Evolutionary conservation across 805 yeast genomes (phyloP).

Genomic region (Phaffomyces antillensis): DNA sequence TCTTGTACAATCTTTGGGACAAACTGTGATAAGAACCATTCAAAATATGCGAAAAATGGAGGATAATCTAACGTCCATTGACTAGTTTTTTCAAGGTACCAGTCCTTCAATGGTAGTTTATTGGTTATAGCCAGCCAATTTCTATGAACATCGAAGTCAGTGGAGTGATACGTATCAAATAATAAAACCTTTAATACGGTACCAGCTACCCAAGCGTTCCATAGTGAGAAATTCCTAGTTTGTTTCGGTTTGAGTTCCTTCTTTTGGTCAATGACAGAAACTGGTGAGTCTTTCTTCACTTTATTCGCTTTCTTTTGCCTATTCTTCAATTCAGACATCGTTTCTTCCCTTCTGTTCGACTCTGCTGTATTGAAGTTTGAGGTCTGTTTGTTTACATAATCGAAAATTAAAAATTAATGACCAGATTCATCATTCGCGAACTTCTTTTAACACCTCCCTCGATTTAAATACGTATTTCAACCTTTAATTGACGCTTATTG

Average conservation of each 20-base stretch:
- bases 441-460: background rate
- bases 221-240: conserved; percentile 38
- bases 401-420: too few species aligned
- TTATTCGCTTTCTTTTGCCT: background rate
- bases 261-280: background rate
- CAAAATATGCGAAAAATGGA: conserved; percentile 95
- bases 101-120: conserved; percentile 60
- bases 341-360: too few species aligned
- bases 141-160: conserved; percentile 96
- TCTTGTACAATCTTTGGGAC: conserved; percentile 55
- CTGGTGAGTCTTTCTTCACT: background rate
- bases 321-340: background rate
- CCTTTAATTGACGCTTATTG: background rate
- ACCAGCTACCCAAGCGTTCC: conserved; percentile 63
- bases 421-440: background rate
- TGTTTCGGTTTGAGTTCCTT: background rate
- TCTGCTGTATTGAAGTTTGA: too few species aligned
- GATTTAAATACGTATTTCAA: background rate
- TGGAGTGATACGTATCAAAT: conserved; percentile 81
- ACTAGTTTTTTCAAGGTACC: conserved; percentile 76
- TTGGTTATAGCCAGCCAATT: conserved; percentile 94
- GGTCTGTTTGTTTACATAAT: too few species aligned
- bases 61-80: conserved; percentile 98
- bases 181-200: conserved; percentile 52
- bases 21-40: conserved; percentile 66